Percentiles rank a stretch among this genome's conserved stretches.
These are phyloP conservation scores for Neurospora africana DNA, from an alignment of 495 filamentous ascomycete genomes.

Conservation along the genomic window DNA sequence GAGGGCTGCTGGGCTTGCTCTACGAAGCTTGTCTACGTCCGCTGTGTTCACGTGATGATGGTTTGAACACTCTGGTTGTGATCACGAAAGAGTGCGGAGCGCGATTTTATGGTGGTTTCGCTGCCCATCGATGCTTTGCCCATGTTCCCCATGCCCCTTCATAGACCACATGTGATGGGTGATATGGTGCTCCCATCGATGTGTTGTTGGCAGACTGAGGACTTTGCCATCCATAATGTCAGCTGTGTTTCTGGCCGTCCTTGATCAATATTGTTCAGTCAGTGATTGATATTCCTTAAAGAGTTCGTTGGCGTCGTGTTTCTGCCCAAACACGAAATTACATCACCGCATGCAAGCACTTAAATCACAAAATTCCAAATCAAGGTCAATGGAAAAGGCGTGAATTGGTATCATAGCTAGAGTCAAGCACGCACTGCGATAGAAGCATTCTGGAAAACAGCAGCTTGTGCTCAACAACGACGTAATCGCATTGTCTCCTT, in stretches of 20 bases:
- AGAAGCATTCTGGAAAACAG: background rate
- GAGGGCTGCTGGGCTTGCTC: background rate
- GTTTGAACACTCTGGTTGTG: background rate
- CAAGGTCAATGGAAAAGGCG: background rate
- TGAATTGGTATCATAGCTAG: background rate
- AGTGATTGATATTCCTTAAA: background rate
- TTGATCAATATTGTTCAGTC: background rate
- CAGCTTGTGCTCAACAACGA: background rate
- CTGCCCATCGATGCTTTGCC: background rate
- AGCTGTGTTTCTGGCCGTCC: background rate
- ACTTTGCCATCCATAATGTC: background rate
- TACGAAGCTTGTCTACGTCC: background rate
- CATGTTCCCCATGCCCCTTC: too few relatives aligned
- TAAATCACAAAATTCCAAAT: background rate
- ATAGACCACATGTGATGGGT: background rate
- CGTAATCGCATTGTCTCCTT: constrained; percentile 2
- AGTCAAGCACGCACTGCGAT: background rate
- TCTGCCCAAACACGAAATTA: background rate
- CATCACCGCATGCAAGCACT: background rate
- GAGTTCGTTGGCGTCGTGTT: background rate
- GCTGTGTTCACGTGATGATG: background rate
- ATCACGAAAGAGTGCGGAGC: background rate
- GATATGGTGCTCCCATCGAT: background rate
- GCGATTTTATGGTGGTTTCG: background rate
- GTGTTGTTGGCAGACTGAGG: background rate